Base-by-base conservation (phyloP, 2,329 filamentous ascomycete genomes). In the Fusarium torreyae region DNA sequence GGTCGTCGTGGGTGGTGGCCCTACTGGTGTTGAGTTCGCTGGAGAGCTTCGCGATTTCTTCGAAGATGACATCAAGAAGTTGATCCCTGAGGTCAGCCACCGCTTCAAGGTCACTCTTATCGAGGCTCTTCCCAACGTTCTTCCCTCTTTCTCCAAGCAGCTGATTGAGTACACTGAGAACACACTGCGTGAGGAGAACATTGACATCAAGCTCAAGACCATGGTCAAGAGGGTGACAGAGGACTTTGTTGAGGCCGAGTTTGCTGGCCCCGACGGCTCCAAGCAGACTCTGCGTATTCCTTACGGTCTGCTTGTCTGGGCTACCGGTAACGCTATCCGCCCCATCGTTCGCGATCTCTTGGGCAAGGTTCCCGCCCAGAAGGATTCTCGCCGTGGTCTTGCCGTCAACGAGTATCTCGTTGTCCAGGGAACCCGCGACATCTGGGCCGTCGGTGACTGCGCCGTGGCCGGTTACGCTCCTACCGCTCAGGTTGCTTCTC, bases 1-100 rank as follows among this genome's bases (percentile, higher is more conserved):
- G 94, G 96, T 99, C 57, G 95, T 94, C 45, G 92, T 94, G 53
- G 92, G 95, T 74, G 95, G 95, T 83, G 95, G 95, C 1, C 96
- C 96, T 5, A 99, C 96, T 0, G 96, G 96, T 84, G 96, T 99
- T 72, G 96, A 99, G 83, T 99, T 99, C 77, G 96, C 96, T 69
- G 96, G 94, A 81, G 96, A 99, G 84, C 90, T 99, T 57, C 94
- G 97, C 82, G 96, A 99, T 81, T 99, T 99, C 85, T 98, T 99
- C 85, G 94, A 98, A 82, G 91, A 97, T 75, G 96, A 99, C 82
- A 91, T 99, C 81, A 94, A 93, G 88, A 98, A 98, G 85, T 94
- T 97, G 88, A 92, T 99, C 72, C 97, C 97, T 45, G 94, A 98
- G 68, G 97, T 99, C 81, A 90, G 91, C 80, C 90, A 94, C 76